Evolutionary conservation across 495 filamentous ascomycete species (phyloP), one percentile per base, ranked within the genome.

Genomic region (Penicillium maclennaniae): DNA sequence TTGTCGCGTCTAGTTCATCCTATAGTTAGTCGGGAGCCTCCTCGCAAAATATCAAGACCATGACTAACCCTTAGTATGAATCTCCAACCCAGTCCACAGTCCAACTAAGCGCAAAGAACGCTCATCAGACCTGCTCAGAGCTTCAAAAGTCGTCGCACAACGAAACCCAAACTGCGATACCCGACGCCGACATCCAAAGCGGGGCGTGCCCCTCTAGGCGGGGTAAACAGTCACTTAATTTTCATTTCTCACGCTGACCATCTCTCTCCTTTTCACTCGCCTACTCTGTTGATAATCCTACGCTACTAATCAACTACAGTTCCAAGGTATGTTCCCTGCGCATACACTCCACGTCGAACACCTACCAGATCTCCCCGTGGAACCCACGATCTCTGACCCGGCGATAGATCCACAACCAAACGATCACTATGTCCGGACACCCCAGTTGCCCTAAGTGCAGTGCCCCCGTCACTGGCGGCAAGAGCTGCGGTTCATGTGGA

Each of bases 401-500:
- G 15, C 26, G 12, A 43, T 43, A 34, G 36, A 31, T 51, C 34
- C 41, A 41, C 47, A n/a, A 43, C 19, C 25, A 20, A 34, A 45
- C 39, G 16, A 49, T 21, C 45, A 56, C 42, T 40, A 67, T 67
- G 61, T 61, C 61, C 49, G 63, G 51, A 45, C 68, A 71, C 67
- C 23, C 57, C 43, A 40, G 45, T 49, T 74, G 71, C 63, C 71
- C 71, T 52, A 71, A 66, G 54, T 74, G 71, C 55, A 59, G 65
- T 55, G 56, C 65, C 37, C 20, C 59, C 37, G 55, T 66, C 40
- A 12, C 31, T 10, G 61, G 65, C 9, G 45, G 23, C 27, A 74
- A 74, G 69, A 71, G 34, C 55, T 74, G 71, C 55, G 53, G 58
- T 20, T 67, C 69, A 12, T 74, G 71, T 46, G 71, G 71, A 43